phyloP scores from a whole-genome alignment of 2,329 filamentous ascomycete species.

The Fusarium penzigii region DNA sequence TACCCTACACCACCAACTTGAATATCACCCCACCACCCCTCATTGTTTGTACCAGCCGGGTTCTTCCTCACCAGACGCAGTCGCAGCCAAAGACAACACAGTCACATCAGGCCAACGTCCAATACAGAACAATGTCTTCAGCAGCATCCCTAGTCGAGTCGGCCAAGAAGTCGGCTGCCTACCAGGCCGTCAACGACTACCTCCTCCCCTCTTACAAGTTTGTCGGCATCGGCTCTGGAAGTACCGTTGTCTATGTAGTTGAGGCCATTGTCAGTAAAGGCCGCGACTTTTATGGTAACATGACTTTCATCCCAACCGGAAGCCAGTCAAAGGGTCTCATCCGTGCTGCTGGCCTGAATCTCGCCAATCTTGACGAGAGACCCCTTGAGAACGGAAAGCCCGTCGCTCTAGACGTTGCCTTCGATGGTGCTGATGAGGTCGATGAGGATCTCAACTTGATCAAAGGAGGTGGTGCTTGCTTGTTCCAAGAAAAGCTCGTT shows the following conservation, averaged over 20 bases:
- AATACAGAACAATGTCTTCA: constrained; percentile 36
- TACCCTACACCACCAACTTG: constrained; percentile 17
- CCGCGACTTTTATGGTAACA: constrained; percentile 54
- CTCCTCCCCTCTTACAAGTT: constrained; percentile 63
- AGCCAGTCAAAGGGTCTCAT: constrained; percentile 90
- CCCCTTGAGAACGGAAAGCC: constrained; percentile 47
- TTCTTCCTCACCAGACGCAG: constrained; percentile 15
- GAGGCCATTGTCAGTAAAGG: constrained; percentile 72
- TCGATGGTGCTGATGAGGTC: constrained; percentile 96
- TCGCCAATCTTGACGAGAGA: constrained; percentile 76
- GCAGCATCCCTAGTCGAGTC: constrained; percentile 58
- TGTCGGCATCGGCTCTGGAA: constrained; percentile 79
- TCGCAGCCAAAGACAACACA: constrained; percentile 1
- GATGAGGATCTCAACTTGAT: constrained; percentile 95
- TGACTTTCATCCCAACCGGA: constrained; percentile 90
- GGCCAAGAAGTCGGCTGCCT: constrained; percentile 75
- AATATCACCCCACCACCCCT: constrained; percentile 18
- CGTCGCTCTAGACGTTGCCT: constrained; percentile 78
- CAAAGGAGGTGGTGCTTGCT: constrained; percentile 95
- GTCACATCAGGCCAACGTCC: too few species aligned
- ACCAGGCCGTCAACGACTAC: constrained; percentile 72
- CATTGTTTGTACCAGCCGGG: constrained; percentile 16
- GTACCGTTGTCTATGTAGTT: constrained; percentile 82
- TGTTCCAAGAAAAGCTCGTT: constrained; percentile 97
- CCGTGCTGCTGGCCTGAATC: constrained; percentile 71